Percentiles rank a stretch among this genome's conserved stretches.
Evolutionary conservation across 345 rosid genomes (phyloP).

Genomic region (Euphorbia peplus): DNA sequence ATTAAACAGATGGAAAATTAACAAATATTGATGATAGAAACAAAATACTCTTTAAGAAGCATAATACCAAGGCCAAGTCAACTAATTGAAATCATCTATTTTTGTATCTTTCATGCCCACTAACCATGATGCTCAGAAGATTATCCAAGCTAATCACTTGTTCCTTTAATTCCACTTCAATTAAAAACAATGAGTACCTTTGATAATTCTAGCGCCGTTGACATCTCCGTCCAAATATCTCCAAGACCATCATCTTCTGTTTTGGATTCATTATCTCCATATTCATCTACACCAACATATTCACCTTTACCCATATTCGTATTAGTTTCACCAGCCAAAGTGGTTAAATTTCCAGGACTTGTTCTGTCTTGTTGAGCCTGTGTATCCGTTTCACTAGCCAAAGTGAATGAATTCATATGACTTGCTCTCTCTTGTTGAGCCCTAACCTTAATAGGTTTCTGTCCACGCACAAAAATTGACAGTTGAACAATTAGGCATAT

Average conservation of each 20-base stretch:
- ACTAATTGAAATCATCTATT: not conserved
- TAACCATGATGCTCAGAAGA: not conserved
- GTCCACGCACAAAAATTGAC: conserved; percentile 9
- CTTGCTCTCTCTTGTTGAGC: conserved; percentile 15
- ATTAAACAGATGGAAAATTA: not conserved
- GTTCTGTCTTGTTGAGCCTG: no score
- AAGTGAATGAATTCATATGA: conserved; percentile 18
- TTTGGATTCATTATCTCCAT: conserved; percentile 37
- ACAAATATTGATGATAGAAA: not conserved
- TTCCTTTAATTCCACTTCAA: not conserved
- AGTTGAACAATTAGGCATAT: not conserved
- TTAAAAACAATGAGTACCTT: conserved; percentile 44
- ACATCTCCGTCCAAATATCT: conserved; percentile 86
- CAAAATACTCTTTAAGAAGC: not conserved
- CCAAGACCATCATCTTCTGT: conserved; percentile 63
- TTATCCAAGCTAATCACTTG: not conserved
- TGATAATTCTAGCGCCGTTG: conserved; percentile 58
- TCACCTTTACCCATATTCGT: conserved; percentile 50
- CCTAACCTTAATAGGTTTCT: conserved; percentile 23
- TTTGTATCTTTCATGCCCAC: not conserved
- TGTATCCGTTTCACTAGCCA: conserved; percentile 11
- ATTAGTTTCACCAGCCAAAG: conserved; percentile 19
- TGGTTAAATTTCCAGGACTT: conserved; percentile 3
- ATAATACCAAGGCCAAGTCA: not conserved
- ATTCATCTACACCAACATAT: conserved; percentile 59